These are phyloP conservation scores for Mucor circinelloides DNA, from an alignment of 371 early-diverging fungal genomes.

Conservation along the genomic window DNA sequence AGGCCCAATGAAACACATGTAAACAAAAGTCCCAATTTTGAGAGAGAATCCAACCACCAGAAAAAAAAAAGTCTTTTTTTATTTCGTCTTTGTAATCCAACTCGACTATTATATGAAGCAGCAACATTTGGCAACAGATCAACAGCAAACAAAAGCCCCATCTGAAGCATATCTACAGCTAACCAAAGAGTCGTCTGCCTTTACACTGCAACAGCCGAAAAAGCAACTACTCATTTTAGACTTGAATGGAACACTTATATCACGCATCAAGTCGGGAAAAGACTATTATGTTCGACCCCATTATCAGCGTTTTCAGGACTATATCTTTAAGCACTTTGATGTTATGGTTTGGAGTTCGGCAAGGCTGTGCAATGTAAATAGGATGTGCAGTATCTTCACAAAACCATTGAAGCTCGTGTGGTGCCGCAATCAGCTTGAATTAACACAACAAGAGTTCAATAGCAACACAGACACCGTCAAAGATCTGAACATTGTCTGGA, in stretches of 20 bases:
- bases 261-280: conserved; percentile 34
- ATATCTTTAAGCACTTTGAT: conserved; percentile 56
- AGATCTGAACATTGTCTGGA: conserved; percentile 61
- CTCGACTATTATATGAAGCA: not conserved
- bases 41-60: not conserved
- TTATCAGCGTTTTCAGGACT: conserved; percentile 58
- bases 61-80: not conserved
- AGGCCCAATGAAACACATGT: not conserved
- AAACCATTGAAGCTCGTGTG: conserved; percentile 49
- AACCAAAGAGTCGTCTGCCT: not conserved
- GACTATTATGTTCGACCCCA: conserved; percentile 50
- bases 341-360: conserved; percentile 86
- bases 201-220: not conserved
- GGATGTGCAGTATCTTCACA: conserved; percentile 61
- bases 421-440: conserved; percentile 60
- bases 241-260: conserved; percentile 74
- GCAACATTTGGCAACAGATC: not conserved
- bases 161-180: not conserved
- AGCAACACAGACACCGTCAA: conserved; percentile 62
- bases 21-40: not conserved
- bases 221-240: conserved; percentile 66
- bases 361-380: conserved; percentile 53
- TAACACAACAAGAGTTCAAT: conserved; percentile 46
- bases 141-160: too few relatives aligned
- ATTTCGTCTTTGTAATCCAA: not conserved